phyloP scores from a whole-genome alignment of 1,284 basidiomycete species.

The Gomphus bonarii region DNA sequence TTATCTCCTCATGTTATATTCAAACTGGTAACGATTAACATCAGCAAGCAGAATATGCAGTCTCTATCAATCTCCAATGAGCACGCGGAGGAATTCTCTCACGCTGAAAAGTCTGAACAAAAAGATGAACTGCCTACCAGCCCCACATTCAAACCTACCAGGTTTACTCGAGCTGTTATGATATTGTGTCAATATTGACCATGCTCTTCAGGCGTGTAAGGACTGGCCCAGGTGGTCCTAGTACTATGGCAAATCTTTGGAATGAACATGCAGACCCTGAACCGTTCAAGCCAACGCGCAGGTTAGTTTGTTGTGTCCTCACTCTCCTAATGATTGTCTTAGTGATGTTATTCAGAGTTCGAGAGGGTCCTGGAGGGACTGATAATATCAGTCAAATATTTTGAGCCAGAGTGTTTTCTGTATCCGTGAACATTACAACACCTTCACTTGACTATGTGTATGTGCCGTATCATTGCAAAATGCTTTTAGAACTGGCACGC shows the following conservation, averaged over 20 bases:
- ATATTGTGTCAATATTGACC: not conserved
- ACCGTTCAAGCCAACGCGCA: slow-evolving; percentile 55
- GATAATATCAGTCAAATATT: slow-evolving; percentile 36
- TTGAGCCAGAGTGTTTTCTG: not conserved
- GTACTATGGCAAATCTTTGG: slow-evolving; percentile 39
- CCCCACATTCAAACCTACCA: slow-evolving; percentile 30
- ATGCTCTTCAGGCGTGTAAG: slow-evolving; percentile 36
- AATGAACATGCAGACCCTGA: slow-evolving; percentile 28
- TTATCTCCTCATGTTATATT: not conserved
- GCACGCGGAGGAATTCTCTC: slow-evolving; percentile 32
- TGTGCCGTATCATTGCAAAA: not conserved
- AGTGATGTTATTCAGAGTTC: slow-evolving; percentile 25
- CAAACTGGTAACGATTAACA: not conserved
- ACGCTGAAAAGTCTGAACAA: slow-evolving; percentile 29
- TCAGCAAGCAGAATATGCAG: slow-evolving; percentile 6
- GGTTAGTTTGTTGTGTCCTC: slow-evolving; percentile 29
- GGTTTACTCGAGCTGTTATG: slow-evolving; percentile 23
- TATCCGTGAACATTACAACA: not conserved
- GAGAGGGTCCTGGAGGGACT: slow-evolving; percentile 50
- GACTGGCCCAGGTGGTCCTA: slow-evolving; percentile 38
- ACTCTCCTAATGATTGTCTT: slow-evolving; percentile 11
- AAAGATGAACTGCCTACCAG: slow-evolving; percentile 21
- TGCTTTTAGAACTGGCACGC: not conserved
- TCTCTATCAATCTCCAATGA: slow-evolving; percentile 24
- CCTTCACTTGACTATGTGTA: not conserved